Conservation (phyloP, 129 eudicot species). For the Calendula officinalis region DNA sequence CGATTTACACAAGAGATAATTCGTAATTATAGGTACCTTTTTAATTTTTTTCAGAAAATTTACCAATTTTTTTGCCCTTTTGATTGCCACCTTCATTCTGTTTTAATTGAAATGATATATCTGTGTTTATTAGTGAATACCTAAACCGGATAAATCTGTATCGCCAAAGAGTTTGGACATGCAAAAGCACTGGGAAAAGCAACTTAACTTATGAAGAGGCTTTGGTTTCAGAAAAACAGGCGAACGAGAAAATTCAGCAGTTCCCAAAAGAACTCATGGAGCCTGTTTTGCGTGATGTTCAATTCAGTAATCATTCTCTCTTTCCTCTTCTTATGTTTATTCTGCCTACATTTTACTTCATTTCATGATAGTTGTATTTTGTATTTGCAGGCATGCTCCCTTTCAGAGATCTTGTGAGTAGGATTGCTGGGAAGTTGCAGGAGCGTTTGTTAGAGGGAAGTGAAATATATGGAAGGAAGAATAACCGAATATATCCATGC, state of each 20-base stretch:
- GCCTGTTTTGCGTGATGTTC: constrained; percentile 77
- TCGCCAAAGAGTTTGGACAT: constrained; percentile 80
- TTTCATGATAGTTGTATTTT: constrained; percentile 1
- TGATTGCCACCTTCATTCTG: background rate
- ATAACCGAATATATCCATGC: constrained; percentile 66
- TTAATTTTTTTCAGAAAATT: background rate
- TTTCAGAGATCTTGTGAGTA: constrained; percentile 61
- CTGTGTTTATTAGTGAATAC: constrained; percentile 54
- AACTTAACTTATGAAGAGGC: constrained; percentile 97
- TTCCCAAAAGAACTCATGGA: constrained; percentile 67
- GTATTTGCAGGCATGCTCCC: constrained; percentile 71
- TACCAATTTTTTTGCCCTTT: background rate
- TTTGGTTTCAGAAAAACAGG: constrained; percentile 67
- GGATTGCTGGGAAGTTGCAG: constrained; percentile 60
- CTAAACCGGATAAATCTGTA: constrained; percentile 73
- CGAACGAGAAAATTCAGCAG: constrained; percentile 67
- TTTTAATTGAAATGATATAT: background rate
- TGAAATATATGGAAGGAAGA: constrained; percentile 72
- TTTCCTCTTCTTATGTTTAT: background rate
- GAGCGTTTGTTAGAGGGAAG: constrained; percentile 64
- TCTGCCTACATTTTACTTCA: background rate
- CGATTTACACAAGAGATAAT: constrained; percentile 90
- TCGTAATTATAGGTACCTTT: constrained; percentile 64
- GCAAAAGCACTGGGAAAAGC: constrained; percentile 78
- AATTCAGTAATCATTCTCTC: constrained; percentile 58